Evolutionary conservation across 306 rosid genomes (phyloP).

Genomic region (Delonix regia): DNA sequence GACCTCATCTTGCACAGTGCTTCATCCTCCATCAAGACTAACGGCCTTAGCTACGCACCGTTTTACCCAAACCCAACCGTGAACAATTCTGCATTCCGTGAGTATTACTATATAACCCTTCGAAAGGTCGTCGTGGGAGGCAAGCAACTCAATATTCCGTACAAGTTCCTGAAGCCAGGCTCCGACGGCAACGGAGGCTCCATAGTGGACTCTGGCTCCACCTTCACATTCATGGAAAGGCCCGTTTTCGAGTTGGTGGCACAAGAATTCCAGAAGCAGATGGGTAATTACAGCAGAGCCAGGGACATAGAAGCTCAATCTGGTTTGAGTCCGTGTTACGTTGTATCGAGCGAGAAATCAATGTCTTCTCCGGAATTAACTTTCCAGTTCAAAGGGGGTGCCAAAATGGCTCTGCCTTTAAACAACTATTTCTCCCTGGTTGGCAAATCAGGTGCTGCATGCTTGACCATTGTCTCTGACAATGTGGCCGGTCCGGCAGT

Average conservation of each 20-base stretch:
- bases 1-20: slow-evolving; percentile 49
- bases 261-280: slow-evolving; percentile 56
- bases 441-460: slow-evolving; percentile 46
- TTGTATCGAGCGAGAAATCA: slow-evolving; percentile 25
- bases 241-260: slow-evolving; percentile 59
- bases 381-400: slow-evolving; percentile 77
- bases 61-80: slow-evolving; percentile 53
- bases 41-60: slow-evolving; percentile 59
- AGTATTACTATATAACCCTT: slow-evolving; percentile 60
- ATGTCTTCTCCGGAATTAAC: slow-evolving; percentile 53
- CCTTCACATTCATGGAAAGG: slow-evolving; percentile 76
- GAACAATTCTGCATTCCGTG: slow-evolving; percentile 36
- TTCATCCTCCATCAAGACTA: slow-evolving; percentile 3
- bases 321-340: slow-evolving; percentile 69
- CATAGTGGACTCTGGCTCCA: slow-evolving; percentile 78
- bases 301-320: slow-evolving; percentile 50
- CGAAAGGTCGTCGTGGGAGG: slow-evolving; percentile 60
- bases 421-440: slow-evolving; percentile 58
- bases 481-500: slow-evolving; percentile 21
- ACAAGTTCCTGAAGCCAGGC: slow-evolving; percentile 53
- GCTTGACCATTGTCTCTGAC: slow-evolving; percentile 67
- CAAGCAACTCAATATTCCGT: slow-evolving; percentile 53
- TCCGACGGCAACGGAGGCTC: slow-evolving; percentile 63
- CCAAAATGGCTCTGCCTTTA: slow-evolving; percentile 56
- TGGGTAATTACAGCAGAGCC: slow-evolving; percentile 58